A percentile compares a stretch with the other conserved stretches of the same genome.
Evolutionary conservation across 495 filamentous ascomycete genomes (phyloP).

Genomic region (Acidomyces sp.): DNA sequence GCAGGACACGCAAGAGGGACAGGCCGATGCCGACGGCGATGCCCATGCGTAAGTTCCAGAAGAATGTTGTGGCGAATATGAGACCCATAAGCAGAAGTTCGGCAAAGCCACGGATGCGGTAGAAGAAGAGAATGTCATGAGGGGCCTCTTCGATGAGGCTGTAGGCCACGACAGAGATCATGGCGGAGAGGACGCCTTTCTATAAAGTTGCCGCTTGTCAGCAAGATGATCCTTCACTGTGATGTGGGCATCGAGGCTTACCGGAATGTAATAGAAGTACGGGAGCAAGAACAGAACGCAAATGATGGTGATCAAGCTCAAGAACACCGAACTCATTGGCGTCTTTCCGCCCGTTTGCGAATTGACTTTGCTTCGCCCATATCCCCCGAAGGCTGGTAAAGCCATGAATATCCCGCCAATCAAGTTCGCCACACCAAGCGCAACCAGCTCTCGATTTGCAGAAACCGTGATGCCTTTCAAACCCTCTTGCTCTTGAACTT

Average conservation of each 20-base stretch:
- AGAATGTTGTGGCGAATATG: conserved; percentile 84
- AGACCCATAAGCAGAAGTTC: conserved; percentile 78
- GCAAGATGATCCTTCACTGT: conserved; percentile 86
- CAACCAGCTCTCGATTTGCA: conserved; percentile 87
- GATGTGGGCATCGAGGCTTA: conserved; percentile 33
- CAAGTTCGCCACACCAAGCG: conserved; percentile 79
- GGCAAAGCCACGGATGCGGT: conserved; percentile 66
- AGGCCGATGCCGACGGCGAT: conserved; percentile 25
- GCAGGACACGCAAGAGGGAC: conserved; percentile 70
- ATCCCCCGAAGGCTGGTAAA: conserved; percentile 89
- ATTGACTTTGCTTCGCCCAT: conserved; percentile 93
- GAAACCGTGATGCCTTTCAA: conserved; percentile 67
- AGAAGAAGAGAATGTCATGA: conserved; percentile 81
- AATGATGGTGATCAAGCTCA: conserved; percentile 68
- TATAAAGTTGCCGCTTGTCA: conserved; percentile 29
- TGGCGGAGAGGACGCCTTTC: conserved; percentile 86
- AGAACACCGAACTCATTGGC: conserved; percentile 77
- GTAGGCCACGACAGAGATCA: conserved; percentile 93
- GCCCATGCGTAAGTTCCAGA: conserved; percentile 42
- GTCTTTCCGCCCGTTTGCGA: conserved; percentile 79
- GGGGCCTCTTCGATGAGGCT: conserved; percentile 92
- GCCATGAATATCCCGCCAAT: conserved; percentile 83
- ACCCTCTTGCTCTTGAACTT: conserved; percentile 37
- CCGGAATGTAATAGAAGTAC: conserved; percentile 88
- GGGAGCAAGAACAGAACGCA: conserved; percentile 72